Evolutionary conservation across 371 early-diverging fungal genomes (phyloP), one percentile per base, ranked within the genome.

Genomic region (Mucor piriformis): DNA sequence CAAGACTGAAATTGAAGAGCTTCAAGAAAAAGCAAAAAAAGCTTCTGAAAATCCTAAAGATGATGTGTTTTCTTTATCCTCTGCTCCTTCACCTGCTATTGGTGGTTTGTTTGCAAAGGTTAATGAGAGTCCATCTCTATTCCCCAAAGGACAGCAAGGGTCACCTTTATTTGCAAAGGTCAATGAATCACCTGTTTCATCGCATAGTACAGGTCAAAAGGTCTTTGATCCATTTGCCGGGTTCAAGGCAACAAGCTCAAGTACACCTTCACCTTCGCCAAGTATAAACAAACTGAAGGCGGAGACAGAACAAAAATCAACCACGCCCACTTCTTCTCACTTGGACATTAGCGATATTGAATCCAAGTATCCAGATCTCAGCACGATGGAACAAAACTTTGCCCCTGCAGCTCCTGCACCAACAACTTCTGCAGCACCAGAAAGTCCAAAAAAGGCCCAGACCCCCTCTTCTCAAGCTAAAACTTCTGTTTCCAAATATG

Each of bases 361-460:
- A 58, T 69, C 73, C 21, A 79, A 79, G 18, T 79, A 76, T 47
- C 80, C 80, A n/a, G 80, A 79, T 35, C 55, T 79, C 18, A 64
- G 34, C 27, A 76, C 77, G 0, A 74, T 79, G 74, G 80, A 79
- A 27, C 68, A 76, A 29, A 70, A 55, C 5, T 79, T 76, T 37
- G 43, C 57, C n/a, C 24, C 54, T 24, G 20, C 54, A 23, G 11
- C 50, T 24, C 15, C 32, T 6, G 0, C 25, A 6, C 25, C 51
- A 32, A 27, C 58, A 48, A 20, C 54, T 33, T 11, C 57, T 49
- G 56, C 27, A 37, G 12, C 47, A 38, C 4, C 56, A 18, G 27
- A n/a, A 7, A 21, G 43, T 32, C 38, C 34, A 11, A 24, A 53
- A 24, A 48, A 52, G 25, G 25, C 57, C 29, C 10, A 56, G 13